These are phyloP conservation scores for Moesziomyces sp. DNA, from an alignment of 1,284 basidiomycete species.

Conservation along the genomic window DNA sequence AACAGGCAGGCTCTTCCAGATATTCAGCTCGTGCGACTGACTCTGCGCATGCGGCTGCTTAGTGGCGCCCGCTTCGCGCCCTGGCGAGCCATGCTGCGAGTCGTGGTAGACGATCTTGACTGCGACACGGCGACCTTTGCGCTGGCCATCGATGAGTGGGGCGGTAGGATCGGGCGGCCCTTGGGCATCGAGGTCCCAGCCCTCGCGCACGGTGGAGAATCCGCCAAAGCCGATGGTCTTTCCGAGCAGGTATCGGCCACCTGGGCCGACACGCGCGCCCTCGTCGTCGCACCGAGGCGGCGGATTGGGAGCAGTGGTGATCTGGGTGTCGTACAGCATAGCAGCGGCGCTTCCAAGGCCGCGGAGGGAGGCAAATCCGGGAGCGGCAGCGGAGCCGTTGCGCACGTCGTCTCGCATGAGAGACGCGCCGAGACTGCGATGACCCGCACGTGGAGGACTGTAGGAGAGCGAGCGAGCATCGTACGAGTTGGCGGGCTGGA, in stretches of 20 bases:
- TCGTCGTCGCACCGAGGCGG: slow-evolving; percentile 47
- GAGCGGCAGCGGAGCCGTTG: slow-evolving; percentile 24
- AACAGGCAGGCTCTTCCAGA: slow-evolving; percentile 52
- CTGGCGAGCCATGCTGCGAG: slow-evolving; percentile 5
- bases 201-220: slow-evolving; percentile 85
- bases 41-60: slow-evolving; percentile 5
- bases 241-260: slow-evolving; percentile 77
- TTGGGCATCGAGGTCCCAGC: slow-evolving; percentile 47
- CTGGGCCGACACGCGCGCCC: slow-evolving; percentile 52
- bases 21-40: slow-evolving; percentile 46
- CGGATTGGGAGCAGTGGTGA: slow-evolving; percentile 22
- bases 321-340: slow-evolving; percentile 23
- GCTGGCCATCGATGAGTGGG: slow-evolving; percentile 28
- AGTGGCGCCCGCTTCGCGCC: slow-evolving; percentile 1
- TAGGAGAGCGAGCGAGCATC: slow-evolving; percentile 45
- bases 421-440: slow-evolving; percentile 30
- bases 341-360: slow-evolving; percentile 46
- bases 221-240: slow-evolving; percentile 83
- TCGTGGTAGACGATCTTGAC: slow-evolving; percentile 57
- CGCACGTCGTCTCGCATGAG: slow-evolving; percentile 25
- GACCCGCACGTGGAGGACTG: slow-evolving; percentile 37
- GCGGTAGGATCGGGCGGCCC: slow-evolving; percentile 25
- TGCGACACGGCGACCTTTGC: slow-evolving; percentile 43
- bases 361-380: slow-evolving; percentile 30
- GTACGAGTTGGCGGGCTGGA: slow-evolving; percentile 22